A percentile compares a stretch with the other conserved stretches of the same genome.
Evolutionary conservation across 2,329 filamentous ascomycete genomes (phyloP).

Genomic region (Colletotrichum sp.): DNA sequence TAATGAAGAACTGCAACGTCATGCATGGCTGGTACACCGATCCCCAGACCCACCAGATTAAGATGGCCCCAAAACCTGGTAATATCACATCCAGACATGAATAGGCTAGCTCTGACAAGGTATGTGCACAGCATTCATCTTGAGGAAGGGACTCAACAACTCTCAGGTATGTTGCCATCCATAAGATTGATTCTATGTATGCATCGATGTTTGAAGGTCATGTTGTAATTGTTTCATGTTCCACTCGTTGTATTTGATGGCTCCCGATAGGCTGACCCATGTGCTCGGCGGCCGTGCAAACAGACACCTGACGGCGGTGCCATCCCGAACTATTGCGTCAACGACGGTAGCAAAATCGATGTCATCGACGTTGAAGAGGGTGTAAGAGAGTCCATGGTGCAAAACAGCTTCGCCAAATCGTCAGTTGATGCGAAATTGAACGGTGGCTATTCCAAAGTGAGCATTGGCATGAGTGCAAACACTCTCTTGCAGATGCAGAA

Average conservation of each 20-base stretch:
- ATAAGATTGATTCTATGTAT: not conserved
- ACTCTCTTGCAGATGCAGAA: not conserved
- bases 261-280: not conserved
- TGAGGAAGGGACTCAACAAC: not conserved
- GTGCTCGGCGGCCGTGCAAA: not conserved
- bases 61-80: constrained; percentile 2
- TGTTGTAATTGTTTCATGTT: no score
- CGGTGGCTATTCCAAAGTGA: not conserved
- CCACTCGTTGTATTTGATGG: not conserved
- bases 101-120: not conserved
- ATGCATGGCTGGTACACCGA: constrained; percentile 6
- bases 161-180: not conserved
- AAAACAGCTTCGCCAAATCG: not conserved
- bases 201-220: not conserved
- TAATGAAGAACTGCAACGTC: constrained; percentile 2
- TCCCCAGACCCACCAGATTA: not conserved
- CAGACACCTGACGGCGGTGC: not conserved
- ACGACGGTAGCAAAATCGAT: not conserved
- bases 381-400: not conserved
- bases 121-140: not conserved
- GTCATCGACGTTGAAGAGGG: not conserved
- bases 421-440: not conserved
- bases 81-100: not conserved
- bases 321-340: not conserved
- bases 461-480: not conserved